Base-by-base conservation (phyloP, 768 basidiomycete genomes). In the Phaffia australis region DNA sequence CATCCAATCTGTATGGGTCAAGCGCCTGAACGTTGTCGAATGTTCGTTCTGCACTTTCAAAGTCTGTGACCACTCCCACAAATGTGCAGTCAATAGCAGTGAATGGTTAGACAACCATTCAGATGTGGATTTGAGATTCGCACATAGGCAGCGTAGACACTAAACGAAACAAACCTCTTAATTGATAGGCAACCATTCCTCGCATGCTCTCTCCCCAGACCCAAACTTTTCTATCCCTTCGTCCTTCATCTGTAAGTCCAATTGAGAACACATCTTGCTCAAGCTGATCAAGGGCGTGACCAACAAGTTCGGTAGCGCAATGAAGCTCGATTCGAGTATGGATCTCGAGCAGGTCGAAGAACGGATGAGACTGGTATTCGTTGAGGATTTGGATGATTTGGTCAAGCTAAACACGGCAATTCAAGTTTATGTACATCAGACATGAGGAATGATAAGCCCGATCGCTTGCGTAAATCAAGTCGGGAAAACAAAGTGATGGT, bases 1-100 rank as follows among this genome's bases (percentile, higher is more conserved):
- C 89, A 70, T 99, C 95, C 65, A 95, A 83, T 29, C 92, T 83
- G 76, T 85, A 85, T 11, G 93, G 94, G 74, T 97, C 92, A 47
- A 86, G 74, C 2, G 79, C 76, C 46, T 89, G 82, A 46, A 98
- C 87, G 70, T 82, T 81, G 71, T 91, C 87, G 74, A 97, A 99
- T 72, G 90, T 85, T 35, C 77, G 77, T 74, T 89, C 88, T 2
- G 95, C 91, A 64, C 85, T 84, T 63, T 85, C 83, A 76, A 91
- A 95, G 73, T 97, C 95, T 98, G 70, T 54, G 4, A 5, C 15
- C 9, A 51, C 11, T 11, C 35, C 35, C 35, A 11, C 6, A 42
- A 42, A 14, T 3, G 16, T 27, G 21, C 50, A 16, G 23, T 35
- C 2, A 27, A 54, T 18, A 23, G 35, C 15, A 48, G 11, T 16